Conservation (phyloP, 176 grass and related monocot species). For the Ensete ventricosum region DNA sequence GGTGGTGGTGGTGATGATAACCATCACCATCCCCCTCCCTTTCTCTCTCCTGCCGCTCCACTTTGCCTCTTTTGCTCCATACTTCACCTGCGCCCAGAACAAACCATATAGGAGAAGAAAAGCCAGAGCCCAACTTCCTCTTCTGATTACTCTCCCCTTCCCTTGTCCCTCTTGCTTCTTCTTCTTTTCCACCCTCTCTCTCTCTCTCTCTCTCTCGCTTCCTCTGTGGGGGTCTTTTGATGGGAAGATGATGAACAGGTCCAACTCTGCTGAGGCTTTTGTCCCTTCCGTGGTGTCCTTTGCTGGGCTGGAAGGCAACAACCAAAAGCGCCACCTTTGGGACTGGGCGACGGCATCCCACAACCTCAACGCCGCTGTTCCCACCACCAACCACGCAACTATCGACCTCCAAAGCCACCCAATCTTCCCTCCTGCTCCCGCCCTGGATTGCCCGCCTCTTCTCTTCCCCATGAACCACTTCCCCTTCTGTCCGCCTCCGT, state of each 20-base stretch:
- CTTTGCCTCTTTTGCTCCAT: not conserved
- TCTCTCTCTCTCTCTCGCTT: not conserved
- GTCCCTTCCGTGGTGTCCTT: conserved; percentile 4
- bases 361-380: not conserved
- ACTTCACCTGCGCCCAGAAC: not conserved
- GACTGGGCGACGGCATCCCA: conserved; percentile 13
- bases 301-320: conserved; percentile 1
- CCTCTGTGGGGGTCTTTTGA: not conserved
- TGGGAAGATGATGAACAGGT: conserved; percentile 22
- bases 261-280: conserved; percentile 2
- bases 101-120: conserved; percentile 2
- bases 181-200: not conserved
- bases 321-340: conserved; percentile 2
- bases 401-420: conserved; percentile 30
- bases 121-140: conserved; percentile 5
- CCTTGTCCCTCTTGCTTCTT: not conserved
- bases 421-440: conserved; percentile 22
- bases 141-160: not conserved
- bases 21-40: not conserved
- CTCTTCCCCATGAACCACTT: conserved; percentile 15
- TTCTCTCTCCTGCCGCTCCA: not conserved
- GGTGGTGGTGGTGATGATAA: too few relatives aligned
- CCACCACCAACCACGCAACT: conserved; percentile 11
- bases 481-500: not conserved
- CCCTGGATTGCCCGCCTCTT: conserved; percentile 26